Base-by-base conservation (phyloP, 164 flowering plant genomes). In the Sextonia rubra region DNA sequence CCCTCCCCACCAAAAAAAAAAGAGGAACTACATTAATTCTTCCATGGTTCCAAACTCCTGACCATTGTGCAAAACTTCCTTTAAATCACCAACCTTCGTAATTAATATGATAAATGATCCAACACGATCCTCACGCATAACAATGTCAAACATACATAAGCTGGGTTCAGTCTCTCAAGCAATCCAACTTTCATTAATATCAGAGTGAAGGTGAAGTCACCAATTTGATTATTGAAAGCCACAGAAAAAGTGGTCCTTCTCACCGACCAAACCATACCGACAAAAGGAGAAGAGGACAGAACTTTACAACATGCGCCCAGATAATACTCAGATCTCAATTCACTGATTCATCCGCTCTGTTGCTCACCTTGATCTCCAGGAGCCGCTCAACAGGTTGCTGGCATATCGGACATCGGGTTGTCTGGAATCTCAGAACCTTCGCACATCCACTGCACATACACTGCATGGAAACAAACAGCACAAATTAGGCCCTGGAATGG, bases 381-480 rank as follows among this genome's bases (percentile, higher is more conserved):
- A 93, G 92, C 78, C 93, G 82, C 71, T 93, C 97, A 52, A 95
- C 92, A 30, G 89, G 93, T 71, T 95, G 97, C 69, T 98, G 79
- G 84, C 99, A 95, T 29, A 95, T 95, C 6, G 99, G 99, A 81
- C 98, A 95, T 24, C 96, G 80, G 77, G 85, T 87, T 24, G 99
- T 88, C 79, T 93, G 99, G 72, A 85, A 87, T 81, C 92, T 86
- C 82, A 95, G 75, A 55, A 90, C 90, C 80, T 90, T 89, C 1
- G 99, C 98, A 69, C 99, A 95, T 2, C 84, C 90, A 72, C 91
- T 90, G 88, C 99, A 95, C 97, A 95, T 88, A 69, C 99, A 95
- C 99, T 95, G 86, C 85, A 88, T 4, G 74, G 76, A 71, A 32
- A 26, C 74, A 74, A 52, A 25, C 15, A 71, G n/a, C 56, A 26